Percentiles rank a stretch among this genome's conserved stretches.
Evolutionary conservation across 495 filamentous ascomycete genomes (phyloP).

Genomic region (Talaromyces nanjingensis): DNA sequence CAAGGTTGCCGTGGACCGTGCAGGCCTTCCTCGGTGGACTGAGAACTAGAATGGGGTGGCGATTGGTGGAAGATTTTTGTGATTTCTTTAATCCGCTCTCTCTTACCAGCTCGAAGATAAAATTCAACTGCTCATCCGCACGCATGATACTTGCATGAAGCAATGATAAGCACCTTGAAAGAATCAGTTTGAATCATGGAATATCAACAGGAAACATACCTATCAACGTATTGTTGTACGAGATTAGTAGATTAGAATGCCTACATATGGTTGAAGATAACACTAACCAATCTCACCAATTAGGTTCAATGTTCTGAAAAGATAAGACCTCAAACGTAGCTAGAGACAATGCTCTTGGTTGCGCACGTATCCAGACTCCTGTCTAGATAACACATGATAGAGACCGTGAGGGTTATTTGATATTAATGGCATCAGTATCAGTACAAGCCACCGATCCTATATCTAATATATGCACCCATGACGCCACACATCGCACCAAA

Average conservation of each 20-base stretch:
- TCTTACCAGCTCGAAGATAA: too few species aligned
- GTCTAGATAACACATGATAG: background rate
- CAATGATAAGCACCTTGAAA: too few species aligned
- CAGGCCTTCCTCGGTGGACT: background rate
- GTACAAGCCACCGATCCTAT: background rate
- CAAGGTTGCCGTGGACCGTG: constrained; percentile 16
- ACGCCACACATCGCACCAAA: background rate
- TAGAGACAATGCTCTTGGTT: background rate
- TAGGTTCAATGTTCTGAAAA: too few species aligned
- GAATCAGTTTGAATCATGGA: too few species aligned
- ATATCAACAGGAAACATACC: background rate
- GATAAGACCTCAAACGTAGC: background rate
- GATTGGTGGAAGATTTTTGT: too few species aligned
- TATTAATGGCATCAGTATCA: background rate
- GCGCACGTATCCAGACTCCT: too few species aligned
- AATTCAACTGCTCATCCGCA: too few species aligned
- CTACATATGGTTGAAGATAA: background rate
- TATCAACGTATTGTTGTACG: background rate
- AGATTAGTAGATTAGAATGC: background rate
- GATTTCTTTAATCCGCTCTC: too few species aligned
- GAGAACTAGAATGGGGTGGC: background rate
- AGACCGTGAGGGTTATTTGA: background rate
- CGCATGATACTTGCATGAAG: too few species aligned
- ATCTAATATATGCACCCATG: background rate
- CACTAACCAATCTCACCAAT: background rate